Percentiles rank a stretch among this genome's conserved stretches.
Conservation (phyloP, 306 rosid species). For the Argentina anserina region DNA sequence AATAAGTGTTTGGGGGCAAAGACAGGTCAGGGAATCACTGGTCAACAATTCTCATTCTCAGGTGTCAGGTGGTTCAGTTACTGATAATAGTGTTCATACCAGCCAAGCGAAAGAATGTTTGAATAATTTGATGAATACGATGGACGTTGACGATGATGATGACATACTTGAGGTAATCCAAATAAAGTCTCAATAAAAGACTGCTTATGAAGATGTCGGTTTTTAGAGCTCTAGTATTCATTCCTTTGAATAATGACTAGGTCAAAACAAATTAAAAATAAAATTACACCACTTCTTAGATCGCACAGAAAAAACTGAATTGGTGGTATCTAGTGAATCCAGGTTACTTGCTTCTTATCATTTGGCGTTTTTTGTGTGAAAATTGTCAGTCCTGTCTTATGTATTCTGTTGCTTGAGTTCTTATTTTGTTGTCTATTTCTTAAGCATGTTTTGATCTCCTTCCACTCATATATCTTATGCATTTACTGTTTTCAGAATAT, state of each 20-base stretch:
- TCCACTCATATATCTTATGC: conserved; percentile 24
- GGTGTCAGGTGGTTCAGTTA: conserved; percentile 33
- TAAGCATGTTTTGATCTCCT: conserved; percentile 18
- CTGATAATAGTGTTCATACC: conserved; percentile 27
- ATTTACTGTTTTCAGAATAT: conserved; percentile 52
- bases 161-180: conserved; percentile 66
- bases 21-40: conserved; percentile 37
- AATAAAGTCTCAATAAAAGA: not conserved
- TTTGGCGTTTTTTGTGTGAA: not conserved
- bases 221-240: not conserved
- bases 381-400: not conserved
- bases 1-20: conserved; percentile 24
- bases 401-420: conserved; percentile 4
- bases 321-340: not conserved
- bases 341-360: not conserved
- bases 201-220: not conserved
- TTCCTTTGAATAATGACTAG: not conserved
- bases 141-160: conserved; percentile 65
- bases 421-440: conserved; percentile 6
- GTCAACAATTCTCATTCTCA: conserved; percentile 37
- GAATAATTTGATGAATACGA: conserved; percentile 32
- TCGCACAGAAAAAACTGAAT: not conserved
- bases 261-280: too few relatives aligned
- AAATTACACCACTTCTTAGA: not conserved
- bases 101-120: conserved; percentile 34